These are phyloP conservation scores for Suillus hirtellus DNA, from an alignment of 768 basidiomycete species.

Conservation along the genomic window DNA sequence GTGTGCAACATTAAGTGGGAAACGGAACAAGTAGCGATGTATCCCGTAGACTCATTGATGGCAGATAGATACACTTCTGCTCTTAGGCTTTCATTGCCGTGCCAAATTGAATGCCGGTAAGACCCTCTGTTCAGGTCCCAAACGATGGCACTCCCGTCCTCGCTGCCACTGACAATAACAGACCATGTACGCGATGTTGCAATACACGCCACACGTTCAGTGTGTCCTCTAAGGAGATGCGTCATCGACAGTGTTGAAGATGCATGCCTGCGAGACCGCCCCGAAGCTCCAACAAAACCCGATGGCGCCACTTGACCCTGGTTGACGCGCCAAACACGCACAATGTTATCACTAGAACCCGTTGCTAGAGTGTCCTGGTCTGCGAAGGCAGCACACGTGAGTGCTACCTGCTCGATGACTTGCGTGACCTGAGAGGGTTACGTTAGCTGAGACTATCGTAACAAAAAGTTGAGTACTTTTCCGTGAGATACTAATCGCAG, in stretches of 20 bases:
- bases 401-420: slow-evolving; percentile 71
- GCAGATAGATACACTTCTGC: slow-evolving; percentile 64
- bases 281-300: slow-evolving; percentile 22
- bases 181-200: slow-evolving; percentile 83
- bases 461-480: slow-evolving; percentile 41
- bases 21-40: slow-evolving; percentile 82
- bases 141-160: slow-evolving; percentile 81
- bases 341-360: slow-evolving; percentile 75
- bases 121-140: slow-evolving; percentile 89
- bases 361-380: slow-evolving; percentile 75
- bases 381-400: slow-evolving; percentile 76
- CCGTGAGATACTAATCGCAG: slow-evolving; percentile 64
- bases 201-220: slow-evolving; percentile 63
- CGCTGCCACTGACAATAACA: slow-evolving; percentile 76
- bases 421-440: slow-evolving; percentile 56
- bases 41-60: slow-evolving; percentile 87
- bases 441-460: slow-evolving; percentile 5
- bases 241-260: slow-evolving; percentile 45
- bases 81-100: slow-evolving; percentile 39
- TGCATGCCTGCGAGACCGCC: slow-evolving; percentile 23
- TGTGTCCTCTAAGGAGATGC: slow-evolving; percentile 82
- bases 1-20: slow-evolving; percentile 77
- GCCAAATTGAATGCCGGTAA: slow-evolving; percentile 82
- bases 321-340: slow-evolving; percentile 78
- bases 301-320: slow-evolving; percentile 32